A percentile compares a stretch with the other conserved stretches of the same genome.
Conservation (phyloP, 2,329 filamentous ascomycete species). For the Zarea fungicola region DNA sequence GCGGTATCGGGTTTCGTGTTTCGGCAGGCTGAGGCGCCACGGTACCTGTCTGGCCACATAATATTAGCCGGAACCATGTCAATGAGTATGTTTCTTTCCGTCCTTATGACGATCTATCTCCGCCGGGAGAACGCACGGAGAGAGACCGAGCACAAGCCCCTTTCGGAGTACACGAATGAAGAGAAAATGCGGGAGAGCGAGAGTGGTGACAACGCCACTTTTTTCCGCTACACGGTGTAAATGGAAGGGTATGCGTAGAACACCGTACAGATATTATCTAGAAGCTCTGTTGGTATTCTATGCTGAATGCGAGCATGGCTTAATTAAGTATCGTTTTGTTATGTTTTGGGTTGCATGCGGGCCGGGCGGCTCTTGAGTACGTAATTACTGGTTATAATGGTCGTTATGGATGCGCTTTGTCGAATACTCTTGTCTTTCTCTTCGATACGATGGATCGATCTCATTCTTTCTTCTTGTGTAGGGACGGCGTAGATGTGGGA, state of each 20-base stretch:
- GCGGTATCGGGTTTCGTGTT: slow-evolving; percentile 31
- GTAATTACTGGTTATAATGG: slow-evolving; percentile 2
- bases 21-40: slow-evolving; percentile 39
- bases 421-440: too few relatives aligned
- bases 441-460: too few relatives aligned
- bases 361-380: neutral
- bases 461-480: too few relatives aligned
- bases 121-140: slow-evolving; percentile 51
- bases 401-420: neutral
- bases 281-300: neutral
- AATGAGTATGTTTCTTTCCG: slow-evolving; percentile 45
- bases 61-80: slow-evolving; percentile 51
- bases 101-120: slow-evolving; percentile 54
- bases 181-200: slow-evolving; percentile 49
- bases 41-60: slow-evolving; percentile 55
- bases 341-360: neutral
- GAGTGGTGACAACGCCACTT: slow-evolving; percentile 51
- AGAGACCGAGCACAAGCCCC: slow-evolving; percentile 42
- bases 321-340: neutral
- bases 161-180: slow-evolving; percentile 45
- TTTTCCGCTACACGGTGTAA: slow-evolving; percentile 50
- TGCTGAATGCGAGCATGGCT: neutral
- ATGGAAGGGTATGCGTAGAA: slow-evolving; percentile 6
- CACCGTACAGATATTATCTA: neutral
- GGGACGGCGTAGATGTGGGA: neutral